Percentiles rank a stretch among this genome's conserved stretches.
These are phyloP conservation scores for Sclerotinia spermophila DNA, from an alignment of 2,329 filamentous ascomycete genomes.

Conservation along the genomic window DNA sequence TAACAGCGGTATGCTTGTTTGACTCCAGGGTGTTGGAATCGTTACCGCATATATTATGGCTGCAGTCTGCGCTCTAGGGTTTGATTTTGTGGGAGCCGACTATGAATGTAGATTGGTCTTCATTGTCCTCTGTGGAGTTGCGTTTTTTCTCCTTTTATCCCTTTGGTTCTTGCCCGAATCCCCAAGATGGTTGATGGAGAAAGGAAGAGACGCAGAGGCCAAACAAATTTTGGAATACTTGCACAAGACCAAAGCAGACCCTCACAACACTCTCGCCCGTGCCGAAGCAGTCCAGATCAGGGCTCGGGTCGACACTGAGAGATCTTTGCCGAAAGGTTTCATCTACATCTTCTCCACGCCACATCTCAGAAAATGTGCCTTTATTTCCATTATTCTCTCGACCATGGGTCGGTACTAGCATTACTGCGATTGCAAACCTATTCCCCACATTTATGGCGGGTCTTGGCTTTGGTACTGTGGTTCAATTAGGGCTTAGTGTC, in stretches of 20 bases:
- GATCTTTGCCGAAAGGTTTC: conserved; percentile 9
- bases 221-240: conserved; percentile 24
- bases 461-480: conserved; percentile 9
- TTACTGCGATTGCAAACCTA: conserved; percentile 11
- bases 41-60: conserved; percentile 32
- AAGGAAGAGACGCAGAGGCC: conserved; percentile 21
- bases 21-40: conserved; percentile 37
- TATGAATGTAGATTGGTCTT: conserved; percentile 15
- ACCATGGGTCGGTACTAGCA: conserved; percentile 12
- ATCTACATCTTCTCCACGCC: conserved; percentile 13
- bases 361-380: conserved; percentile 10
- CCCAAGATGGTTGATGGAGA: conserved; percentile 45
- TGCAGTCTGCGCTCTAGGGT: conserved; percentile 17
- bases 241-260: conserved; percentile 4
- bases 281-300: conserved; percentile 8
- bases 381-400: conserved; percentile 9
- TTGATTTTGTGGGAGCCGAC: neutral
- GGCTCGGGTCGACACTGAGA: conserved; percentile 7
- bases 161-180: conserved; percentile 66
- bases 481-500: neutral
- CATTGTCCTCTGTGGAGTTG: conserved; percentile 2
- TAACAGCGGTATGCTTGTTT: conserved; percentile 34
- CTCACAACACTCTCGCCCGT: conserved; percentile 1
- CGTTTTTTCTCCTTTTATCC: conserved; percentile 26
- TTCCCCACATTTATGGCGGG: conserved; percentile 12